Evolutionary conservation across 441 rosid genomes (phyloP), one percentile per base, ranked within the genome.

Genomic region (Manihot esculenta): DNA sequence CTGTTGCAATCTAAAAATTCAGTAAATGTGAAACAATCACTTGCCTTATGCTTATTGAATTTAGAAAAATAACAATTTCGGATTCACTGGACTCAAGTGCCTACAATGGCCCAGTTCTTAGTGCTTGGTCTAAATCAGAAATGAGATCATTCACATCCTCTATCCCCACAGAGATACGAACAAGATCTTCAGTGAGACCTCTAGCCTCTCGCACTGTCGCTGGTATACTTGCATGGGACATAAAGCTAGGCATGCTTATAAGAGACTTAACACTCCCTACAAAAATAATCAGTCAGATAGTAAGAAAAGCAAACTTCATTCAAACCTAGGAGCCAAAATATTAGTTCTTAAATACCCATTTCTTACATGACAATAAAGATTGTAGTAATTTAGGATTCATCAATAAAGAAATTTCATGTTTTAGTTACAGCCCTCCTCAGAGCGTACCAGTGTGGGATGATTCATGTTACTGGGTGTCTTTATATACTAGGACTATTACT

Each of bases 151-250:
- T 74, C 45, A 85, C 99, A 76, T 92, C 90, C 80, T 94, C 99
- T 7, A 94, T 94, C 35, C 99, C 99, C 62, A 92, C 87, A 21
- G 96, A 94, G 51, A 94, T 86, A 8, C 96, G 88, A 66, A 90
- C 69, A 76, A 94, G 97, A 85, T 94, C 99, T 75, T 88, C 94
- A 0, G 90, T 88, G 69, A 94, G 81, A 72, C 98, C 99, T 81
- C 98, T 84, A 13, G 96, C 93, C 67, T 89, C 88, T 0, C 91
- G 89, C 3, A 92, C 93, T 15, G 76, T 81, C 7, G 86, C 83
- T 0, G 99, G 98, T 79, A 92, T 92, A 77, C 92, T 89, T 55
- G 97, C 97, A 76, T 94, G 97, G 33, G 97, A 94, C 99, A 94
- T 94, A 77, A 90, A 94, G 83, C 99, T 88, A 4, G 97, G 97